A percentile compares a stretch with the other conserved stretches of the same genome.
Evolutionary conservation across 768 basidiomycete species (phyloP).

Genomic region (Mycena rosella): DNA sequence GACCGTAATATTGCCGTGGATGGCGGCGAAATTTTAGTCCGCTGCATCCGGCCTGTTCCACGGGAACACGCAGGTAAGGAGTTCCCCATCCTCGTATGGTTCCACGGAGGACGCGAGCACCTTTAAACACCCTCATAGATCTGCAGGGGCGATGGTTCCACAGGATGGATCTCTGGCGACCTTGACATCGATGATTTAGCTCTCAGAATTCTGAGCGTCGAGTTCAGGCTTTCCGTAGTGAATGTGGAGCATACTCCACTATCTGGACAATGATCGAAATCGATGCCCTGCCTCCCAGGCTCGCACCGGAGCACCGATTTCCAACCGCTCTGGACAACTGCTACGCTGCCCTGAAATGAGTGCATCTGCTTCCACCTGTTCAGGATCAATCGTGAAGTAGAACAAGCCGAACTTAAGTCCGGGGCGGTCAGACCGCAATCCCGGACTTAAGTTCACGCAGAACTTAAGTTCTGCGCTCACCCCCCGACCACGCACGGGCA

Average conservation of each 20-base stretch:
- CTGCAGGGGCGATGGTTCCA: neutral
- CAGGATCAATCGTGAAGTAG: too few relatives aligned
- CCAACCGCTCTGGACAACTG: slow-evolving; percentile 22
- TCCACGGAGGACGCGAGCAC: neutral
- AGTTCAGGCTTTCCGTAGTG: neutral
- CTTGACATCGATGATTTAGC: neutral
- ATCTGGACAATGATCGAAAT: too few relatives aligned
- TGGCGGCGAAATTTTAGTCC: neutral
- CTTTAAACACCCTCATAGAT: neutral
- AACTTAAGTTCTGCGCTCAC: too few relatives aligned
- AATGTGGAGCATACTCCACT: neutral
- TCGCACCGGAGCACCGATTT: slow-evolving; percentile 18
- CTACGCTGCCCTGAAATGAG: slow-evolving; percentile 26
- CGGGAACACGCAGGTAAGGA: neutral
- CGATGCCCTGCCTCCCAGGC: neutral
- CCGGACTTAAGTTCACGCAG: too few relatives aligned
- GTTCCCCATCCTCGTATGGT: neutral
- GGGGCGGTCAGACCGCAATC: too few relatives aligned
- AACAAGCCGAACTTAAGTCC: too few relatives aligned
- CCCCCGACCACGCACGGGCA: too few relatives aligned
- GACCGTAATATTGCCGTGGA: neutral
- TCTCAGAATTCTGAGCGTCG: neutral
- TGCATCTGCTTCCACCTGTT: neutral
- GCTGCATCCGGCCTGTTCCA: neutral
- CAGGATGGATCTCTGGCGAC: neutral